Evolutionary conservation across 2,329 filamentous ascomycete genomes (phyloP).

Genomic region (Alternaria metachromatica): DNA sequence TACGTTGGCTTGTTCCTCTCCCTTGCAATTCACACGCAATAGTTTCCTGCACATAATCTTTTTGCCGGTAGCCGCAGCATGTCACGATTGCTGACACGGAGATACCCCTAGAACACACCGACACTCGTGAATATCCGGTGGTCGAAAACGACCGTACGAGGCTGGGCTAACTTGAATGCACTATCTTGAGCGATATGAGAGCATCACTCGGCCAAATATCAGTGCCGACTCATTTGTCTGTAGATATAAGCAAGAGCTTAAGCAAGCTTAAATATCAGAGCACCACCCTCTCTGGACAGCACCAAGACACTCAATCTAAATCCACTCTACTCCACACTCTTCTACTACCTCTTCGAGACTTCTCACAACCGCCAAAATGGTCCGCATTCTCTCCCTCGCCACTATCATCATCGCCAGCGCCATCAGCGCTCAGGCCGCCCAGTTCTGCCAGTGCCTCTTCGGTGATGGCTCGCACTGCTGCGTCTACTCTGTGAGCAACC

Average conservation of each 20-base stretch:
- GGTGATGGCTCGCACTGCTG: conserved; percentile 7
- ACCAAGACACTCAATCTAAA: neutral
- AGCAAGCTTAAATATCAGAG: conserved; percentile 1
- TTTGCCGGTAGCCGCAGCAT: neutral
- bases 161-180: neutral
- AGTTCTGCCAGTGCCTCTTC: conserved; percentile 8
- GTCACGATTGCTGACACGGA: neutral
- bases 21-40: neutral
- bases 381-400: conserved; percentile 4
- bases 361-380: conserved; percentile 3
- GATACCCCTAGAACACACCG: neutral
- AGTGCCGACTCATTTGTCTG: neutral
- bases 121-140: neutral
- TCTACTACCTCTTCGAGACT: neutral
- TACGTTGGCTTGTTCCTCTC: neutral
- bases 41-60: neutral
- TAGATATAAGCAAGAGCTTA: neutral
- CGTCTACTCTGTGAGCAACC: neutral
- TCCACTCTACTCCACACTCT: neutral
- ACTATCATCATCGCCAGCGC: conserved; percentile 3
- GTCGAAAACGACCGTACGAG: neutral
- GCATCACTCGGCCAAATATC: neutral
- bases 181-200: neutral
- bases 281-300: neutral
- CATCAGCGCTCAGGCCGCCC: conserved; percentile 3